Evolutionary conservation across 345 rosid species (phyloP).

Genomic region (Rhizophora apiculata): DNA sequence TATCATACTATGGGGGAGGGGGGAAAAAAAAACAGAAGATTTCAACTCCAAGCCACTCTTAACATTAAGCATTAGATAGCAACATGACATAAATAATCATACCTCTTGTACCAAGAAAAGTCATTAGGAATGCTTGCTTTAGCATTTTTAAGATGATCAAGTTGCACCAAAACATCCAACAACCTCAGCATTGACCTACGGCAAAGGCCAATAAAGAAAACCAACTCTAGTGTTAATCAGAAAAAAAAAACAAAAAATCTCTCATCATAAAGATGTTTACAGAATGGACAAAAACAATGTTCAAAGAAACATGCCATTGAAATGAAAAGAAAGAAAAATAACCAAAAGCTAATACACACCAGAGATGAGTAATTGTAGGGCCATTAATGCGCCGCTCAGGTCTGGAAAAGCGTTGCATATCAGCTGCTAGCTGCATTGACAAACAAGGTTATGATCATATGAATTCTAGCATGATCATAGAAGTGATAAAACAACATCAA

Average conservation of each 20-base stretch:
- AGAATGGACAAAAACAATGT: background rate
- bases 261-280: background rate
- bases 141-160: slow-evolving; percentile 98
- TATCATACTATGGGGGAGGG: background rate
- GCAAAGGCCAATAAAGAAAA: slow-evolving; percentile 20
- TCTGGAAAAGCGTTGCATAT: slow-evolving; percentile 99
- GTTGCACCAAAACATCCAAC: slow-evolving; percentile 95
- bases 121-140: slow-evolving; percentile 99
- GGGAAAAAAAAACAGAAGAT: background rate
- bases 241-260: background rate
- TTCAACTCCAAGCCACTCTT: background rate
- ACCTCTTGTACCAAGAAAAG: slow-evolving; percentile 99
- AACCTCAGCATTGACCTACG: slow-evolving; percentile 92
- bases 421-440: slow-evolving; percentile 86
- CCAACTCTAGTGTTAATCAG: background rate
- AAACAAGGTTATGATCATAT: slow-evolving; percentile 15
- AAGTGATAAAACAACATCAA: slow-evolving; percentile 3
- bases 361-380: slow-evolving; percentile 89
- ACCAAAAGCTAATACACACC: slow-evolving; percentile 39
- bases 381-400: slow-evolving; percentile 97
- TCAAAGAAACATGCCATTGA: slow-evolving; percentile 1
- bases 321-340: background rate
- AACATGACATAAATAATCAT: slow-evolving; percentile 2
- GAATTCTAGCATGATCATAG: background rate
- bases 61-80: background rate